phyloP scores from a whole-genome alignment of 345 rosid genomes.

The Citrus trifoliata region DNA sequence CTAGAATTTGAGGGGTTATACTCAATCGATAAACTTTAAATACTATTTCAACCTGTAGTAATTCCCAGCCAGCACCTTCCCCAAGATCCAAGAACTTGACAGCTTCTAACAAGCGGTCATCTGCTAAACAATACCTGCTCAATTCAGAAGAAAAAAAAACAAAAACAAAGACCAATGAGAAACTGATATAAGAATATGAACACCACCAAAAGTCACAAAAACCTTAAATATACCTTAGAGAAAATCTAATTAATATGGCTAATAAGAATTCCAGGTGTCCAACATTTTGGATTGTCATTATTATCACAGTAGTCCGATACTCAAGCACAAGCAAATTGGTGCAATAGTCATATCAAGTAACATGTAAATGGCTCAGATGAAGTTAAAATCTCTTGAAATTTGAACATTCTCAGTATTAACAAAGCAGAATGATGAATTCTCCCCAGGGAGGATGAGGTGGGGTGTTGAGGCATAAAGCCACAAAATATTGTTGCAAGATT shows the following conservation, averaged over 20 bases:
- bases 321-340: background rate
- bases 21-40: background rate
- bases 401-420: background rate
- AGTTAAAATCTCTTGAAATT: background rate
- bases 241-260: background rate
- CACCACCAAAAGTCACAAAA: background rate
- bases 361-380: background rate
- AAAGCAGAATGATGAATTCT: background rate
- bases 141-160: background rate
- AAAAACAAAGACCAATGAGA: background rate
- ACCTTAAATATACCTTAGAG: background rate
- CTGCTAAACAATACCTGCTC: slow-evolving; percentile 87
- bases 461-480: background rate
- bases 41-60: slow-evolving; percentile 65
- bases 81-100: slow-evolving; percentile 83
- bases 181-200: background rate
- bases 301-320: background rate
- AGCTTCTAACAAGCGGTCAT: slow-evolving; percentile 78
- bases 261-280: background rate
- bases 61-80: slow-evolving; percentile 85
- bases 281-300: background rate
- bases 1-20: background rate
- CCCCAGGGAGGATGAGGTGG: background rate
- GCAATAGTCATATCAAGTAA: background rate
- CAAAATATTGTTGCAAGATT: background rate